Evolutionary conservation across 2,329 filamentous ascomycete genomes (phyloP), one percentile per base, ranked within the genome.

Genomic region (Phialophora expanda): DNA sequence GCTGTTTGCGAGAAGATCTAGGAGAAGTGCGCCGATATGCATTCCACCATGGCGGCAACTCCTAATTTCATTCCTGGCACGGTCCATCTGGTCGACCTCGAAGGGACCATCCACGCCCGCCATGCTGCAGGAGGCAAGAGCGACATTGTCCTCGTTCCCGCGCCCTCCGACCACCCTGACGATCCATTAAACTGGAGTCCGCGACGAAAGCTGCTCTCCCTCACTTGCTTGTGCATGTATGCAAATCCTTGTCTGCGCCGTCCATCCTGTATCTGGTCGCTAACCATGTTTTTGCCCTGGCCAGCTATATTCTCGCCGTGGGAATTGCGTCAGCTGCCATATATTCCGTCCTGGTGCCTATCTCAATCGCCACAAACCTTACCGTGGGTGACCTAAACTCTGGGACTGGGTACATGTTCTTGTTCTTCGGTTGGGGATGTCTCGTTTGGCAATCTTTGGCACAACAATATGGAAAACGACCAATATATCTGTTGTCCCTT

Each of bases 381-480:
- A 80, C 76, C 0, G 66, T 83, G 12, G 74, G 70, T 4, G 78
- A 81, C 53, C 69, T 84, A 24, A 83, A 83, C 62, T 76, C 78
- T 57, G 82, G 82, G 2, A 83, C 79, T 2, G 82, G 79, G 0
- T 72, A 80, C n/a, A 66, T 82, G 3, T 65, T 78, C 62, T 69
- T 79, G 2, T 68, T 77, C 12, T 73, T 76, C 6, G 77, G 77
- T 2, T 83, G 80, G 80, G 79, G 79, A 0, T 72, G 80, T 20
- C 65, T 83, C 0, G 77, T 83, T 56, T 82, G 80, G 79, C 81
- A 83, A 66, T 79, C 81, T 0, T 76, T 83, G 60, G 80, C 81
- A 1, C 70, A 80, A 68, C 76, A 80, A 44, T 82, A 80, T 71
- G 81, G 80, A 12, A 72, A 72, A 61, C 69, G 72, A 2, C 71